phyloP scores from a whole-genome alignment of 2,329 filamentous ascomycete genomes.

The Hypoxylon sp. region DNA sequence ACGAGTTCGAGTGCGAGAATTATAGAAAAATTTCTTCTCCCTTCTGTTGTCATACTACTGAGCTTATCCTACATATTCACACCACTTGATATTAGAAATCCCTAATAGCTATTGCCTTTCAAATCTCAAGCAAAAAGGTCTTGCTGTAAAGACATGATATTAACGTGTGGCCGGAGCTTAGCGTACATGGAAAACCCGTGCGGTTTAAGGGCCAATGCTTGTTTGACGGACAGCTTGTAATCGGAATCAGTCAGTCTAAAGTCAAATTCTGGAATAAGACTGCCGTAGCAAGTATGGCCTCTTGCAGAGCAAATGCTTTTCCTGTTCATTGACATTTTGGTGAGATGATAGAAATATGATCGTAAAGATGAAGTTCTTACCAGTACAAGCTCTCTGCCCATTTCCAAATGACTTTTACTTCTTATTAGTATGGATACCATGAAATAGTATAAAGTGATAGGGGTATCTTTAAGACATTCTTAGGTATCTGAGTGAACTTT shows the following conservation, averaged over 20 bases:
- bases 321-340: not conserved
- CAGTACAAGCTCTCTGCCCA: not conserved
- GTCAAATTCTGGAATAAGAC: too few species aligned
- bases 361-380: not conserved
- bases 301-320: not conserved
- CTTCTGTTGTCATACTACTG: too few species aligned
- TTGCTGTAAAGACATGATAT: not conserved
- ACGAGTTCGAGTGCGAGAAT: too few species aligned
- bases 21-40: too few species aligned
- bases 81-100: too few species aligned
- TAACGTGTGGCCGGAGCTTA: not conserved
- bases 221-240: not conserved
- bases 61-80: too few species aligned
- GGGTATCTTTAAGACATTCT: too few species aligned
- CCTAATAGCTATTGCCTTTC: not conserved
- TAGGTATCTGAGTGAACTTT: too few species aligned
- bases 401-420: not conserved
- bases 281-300: not conserved
- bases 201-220: not conserved
- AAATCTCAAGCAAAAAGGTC: constrained; percentile 8
- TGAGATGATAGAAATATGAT: not conserved
- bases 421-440: too few species aligned
- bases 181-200: not conserved
- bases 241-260: not conserved
- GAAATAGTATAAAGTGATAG: too few species aligned